Conservation (phyloP, 441 rosid genomes). For the Euphorbia celastroides region DNA sequence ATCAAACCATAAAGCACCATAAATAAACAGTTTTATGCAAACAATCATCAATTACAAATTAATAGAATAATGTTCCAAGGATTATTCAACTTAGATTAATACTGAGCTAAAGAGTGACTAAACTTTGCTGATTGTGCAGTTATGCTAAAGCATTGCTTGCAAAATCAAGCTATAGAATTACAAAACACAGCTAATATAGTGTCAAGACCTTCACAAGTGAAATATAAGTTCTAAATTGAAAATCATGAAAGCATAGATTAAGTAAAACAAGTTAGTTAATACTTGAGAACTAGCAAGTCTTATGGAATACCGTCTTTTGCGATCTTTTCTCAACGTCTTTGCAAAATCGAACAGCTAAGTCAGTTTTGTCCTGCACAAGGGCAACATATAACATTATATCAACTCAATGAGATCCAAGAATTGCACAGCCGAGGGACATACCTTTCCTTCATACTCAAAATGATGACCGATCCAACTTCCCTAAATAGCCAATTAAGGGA, state of each 20-base stretch:
- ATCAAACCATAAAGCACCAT: not conserved
- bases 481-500: conserved; percentile 49
- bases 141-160: not conserved
- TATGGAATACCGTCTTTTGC: conserved; percentile 44
- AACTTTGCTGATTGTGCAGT: not conserved
- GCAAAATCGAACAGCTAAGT: conserved; percentile 78
- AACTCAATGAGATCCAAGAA: conserved; percentile 9
- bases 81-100: not conserved
- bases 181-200: not conserved
- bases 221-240: conserved; percentile 6
- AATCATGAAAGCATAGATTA: not conserved
- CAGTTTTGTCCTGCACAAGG: conserved; percentile 49
- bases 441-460: conserved; percentile 65
- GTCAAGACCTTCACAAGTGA: not conserved
- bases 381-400: conserved; percentile 1
- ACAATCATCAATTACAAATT: not conserved
- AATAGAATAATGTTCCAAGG: not conserved
- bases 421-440: conserved; percentile 18
- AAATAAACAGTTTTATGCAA: too few species aligned
- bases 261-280: conserved; percentile 13
- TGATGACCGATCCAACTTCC: conserved; percentile 64
- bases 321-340: conserved; percentile 89
- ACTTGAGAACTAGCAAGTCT: conserved; percentile 27
- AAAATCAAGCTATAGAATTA: not conserved
- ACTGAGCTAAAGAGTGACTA: not conserved